Percentiles rank a stretch among this genome's conserved stretches.
Conservation (phyloP, 2,329 filamentous ascomycete genomes). For the Neofusicoccum cordaticola region DNA sequence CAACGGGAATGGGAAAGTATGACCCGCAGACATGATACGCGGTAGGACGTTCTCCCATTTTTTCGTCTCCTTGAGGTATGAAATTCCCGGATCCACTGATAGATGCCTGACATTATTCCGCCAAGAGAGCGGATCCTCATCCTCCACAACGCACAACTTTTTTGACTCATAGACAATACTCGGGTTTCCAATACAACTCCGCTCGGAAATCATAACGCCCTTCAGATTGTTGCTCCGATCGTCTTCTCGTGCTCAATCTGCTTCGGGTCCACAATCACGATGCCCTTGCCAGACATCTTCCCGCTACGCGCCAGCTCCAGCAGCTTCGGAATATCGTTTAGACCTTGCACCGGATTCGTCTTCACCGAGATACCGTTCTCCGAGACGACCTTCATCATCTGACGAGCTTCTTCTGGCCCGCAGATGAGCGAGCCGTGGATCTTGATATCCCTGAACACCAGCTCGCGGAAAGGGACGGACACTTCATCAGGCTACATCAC, state of each 20-base stretch:
- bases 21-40: too few species aligned
- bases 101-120: too few species aligned
- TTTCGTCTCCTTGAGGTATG: too few species aligned
- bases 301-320: conserved; percentile 51
- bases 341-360: conserved; percentile 52
- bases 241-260: conserved; percentile 40
- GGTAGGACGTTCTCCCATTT: too few species aligned
- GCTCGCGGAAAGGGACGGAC: conserved; percentile 43
- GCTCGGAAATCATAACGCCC: too few species aligned
- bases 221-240: conserved; percentile 5
- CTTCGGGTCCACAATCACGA: conserved; percentile 51
- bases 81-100: too few species aligned
- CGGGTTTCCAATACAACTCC: too few species aligned
- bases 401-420: conserved; percentile 43
- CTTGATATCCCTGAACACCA: conserved; percentile 55
- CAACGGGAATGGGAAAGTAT: too few species aligned
- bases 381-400: conserved; percentile 49
- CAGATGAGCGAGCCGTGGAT: conserved; percentile 49
- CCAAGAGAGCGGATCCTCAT: too few species aligned
- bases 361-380: conserved; percentile 49
- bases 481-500: conserved; percentile 34
- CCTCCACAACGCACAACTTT: too few species aligned
- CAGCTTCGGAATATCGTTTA: conserved; percentile 53
- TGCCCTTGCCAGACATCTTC: conserved; percentile 55
- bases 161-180: too few species aligned